phyloP scores from a whole-genome alignment of 345 rosid species.

The Tarenaya hassleriana region DNA sequence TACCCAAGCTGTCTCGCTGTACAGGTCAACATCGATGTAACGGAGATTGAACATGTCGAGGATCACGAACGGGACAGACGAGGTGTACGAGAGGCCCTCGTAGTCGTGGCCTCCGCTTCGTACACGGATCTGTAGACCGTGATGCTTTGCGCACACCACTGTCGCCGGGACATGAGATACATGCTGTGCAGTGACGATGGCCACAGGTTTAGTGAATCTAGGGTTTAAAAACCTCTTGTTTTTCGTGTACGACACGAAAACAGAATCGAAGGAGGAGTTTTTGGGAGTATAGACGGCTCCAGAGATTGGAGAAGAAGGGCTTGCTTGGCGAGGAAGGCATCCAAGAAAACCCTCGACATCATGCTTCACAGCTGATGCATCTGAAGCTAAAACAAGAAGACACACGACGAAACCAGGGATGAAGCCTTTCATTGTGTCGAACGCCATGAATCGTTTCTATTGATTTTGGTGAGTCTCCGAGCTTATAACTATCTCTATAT shows the following conservation, averaged over 20 bases:
- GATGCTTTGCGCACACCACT: slow-evolving; percentile 27
- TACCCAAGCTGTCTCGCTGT: slow-evolving; percentile 36
- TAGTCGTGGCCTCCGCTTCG: slow-evolving; percentile 38
- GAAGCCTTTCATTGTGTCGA: slow-evolving; percentile 15
- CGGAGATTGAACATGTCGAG: slow-evolving; percentile 43
- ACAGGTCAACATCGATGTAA: slow-evolving; percentile 32
- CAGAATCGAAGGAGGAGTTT: slow-evolving; percentile 14
- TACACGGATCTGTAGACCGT: slow-evolving; percentile 19
- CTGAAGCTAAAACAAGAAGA: slow-evolving; percentile 17
- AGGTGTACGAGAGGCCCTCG: no score
- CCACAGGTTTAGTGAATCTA: slow-evolving; percentile 18
- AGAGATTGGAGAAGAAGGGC: slow-evolving; percentile 7
- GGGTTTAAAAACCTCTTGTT: slow-evolving; percentile 23
- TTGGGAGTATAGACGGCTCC: slow-evolving; percentile 8
- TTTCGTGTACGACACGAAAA: slow-evolving; percentile 22
- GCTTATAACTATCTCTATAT: no score
- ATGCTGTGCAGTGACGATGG: slow-evolving; percentile 25
- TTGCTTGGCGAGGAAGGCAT: slow-evolving; percentile 11
- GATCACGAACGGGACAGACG: slow-evolving; percentile 21
- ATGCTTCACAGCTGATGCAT: slow-evolving; percentile 1
- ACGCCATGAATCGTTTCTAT: no score
- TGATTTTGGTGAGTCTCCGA: no score
- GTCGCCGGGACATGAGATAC: slow-evolving; percentile 32
- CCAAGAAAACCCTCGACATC: background rate
- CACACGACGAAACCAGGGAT: slow-evolving; percentile 1